Conservation (phyloP, 1,139 yeast species). For the Geotrichum europaeum region DNA sequence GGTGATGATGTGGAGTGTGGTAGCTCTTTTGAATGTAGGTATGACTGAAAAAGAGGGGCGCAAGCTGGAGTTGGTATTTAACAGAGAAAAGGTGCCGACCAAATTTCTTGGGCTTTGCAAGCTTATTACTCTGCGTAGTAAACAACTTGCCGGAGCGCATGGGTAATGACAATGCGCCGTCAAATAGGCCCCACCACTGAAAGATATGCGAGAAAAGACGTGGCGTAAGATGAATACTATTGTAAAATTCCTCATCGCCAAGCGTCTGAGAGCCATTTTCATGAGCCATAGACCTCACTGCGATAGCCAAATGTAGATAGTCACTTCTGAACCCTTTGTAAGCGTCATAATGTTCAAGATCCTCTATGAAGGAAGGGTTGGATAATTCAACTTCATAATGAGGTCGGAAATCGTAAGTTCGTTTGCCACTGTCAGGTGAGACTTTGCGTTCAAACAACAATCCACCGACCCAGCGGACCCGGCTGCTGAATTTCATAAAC, state of each 20-base stretch:
- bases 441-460: slow-evolving; percentile 43
- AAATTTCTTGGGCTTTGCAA: slow-evolving; percentile 48
- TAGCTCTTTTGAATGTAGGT: slow-evolving; percentile 42
- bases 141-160: slow-evolving; percentile 67
- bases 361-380: slow-evolving; percentile 56
- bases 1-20: not conserved
- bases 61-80: slow-evolving; percentile 67
- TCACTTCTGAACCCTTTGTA: slow-evolving; percentile 73
- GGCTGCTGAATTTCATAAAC: slow-evolving; percentile 48
- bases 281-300: slow-evolving; percentile 47
- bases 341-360: slow-evolving; percentile 55
- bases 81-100: slow-evolving; percentile 73
- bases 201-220: slow-evolving; percentile 59
- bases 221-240: slow-evolving; percentile 75
- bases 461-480: slow-evolving; percentile 47
- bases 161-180: slow-evolving; percentile 66
- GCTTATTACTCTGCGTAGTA: slow-evolving; percentile 30
- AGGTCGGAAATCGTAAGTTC: slow-evolving; percentile 53
- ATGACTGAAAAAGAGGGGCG: slow-evolving; percentile 71
- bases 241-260: slow-evolving; percentile 36
- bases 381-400: slow-evolving; percentile 63
- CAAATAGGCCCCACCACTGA: slow-evolving; percentile 77
- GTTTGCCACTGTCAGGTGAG: slow-evolving; percentile 24
- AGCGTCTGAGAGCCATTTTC: not conserved
- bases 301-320: slow-evolving; percentile 70